Base-by-base conservation (phyloP, 192 early-diverging fungal species). In the Coemansia sp. region DNA sequence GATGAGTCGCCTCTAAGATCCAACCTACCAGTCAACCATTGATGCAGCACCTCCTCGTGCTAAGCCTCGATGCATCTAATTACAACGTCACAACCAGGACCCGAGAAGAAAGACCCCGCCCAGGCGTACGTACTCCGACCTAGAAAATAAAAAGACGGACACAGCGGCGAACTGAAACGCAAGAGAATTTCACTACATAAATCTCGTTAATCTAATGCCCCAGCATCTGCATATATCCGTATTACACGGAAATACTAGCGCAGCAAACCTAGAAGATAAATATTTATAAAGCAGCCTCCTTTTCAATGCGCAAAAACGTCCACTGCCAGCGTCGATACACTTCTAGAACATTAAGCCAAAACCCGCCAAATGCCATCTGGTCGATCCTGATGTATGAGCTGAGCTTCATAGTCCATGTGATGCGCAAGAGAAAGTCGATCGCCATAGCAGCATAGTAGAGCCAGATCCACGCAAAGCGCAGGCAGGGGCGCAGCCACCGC, bases 301-400 rank as follows among this genome's bases (percentile, higher is more conserved):
- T 77, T 74, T 99, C 97, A 28, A 97, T 70, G 33, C 96, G 80
- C 70, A 99, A 90, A 59, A 96, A 91, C 0, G 94, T 90, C 97
- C 97, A 99, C 50, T 96, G 83, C 91, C 94, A 98, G 38, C 96
- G 84, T 35, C 95, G 70, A 21, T 89, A 63, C 8, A 99, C 85
- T 75, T 98, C 95, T 5, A 96, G 67, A 14, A 86, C 66, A 60
- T 92, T 92, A 66, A 97, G 80, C 65, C 87, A 83, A 53, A 96
- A 85, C 9, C 92, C 90, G 16, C 89, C 79, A 28, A 84, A 87
- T 39, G 91, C 83, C 59, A 95, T 71, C 33, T 84, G 63, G 39
- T 88, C 84, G 35, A 90, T 86, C 48, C 77, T 79, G 23, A 88
- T 74, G 46, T 88, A 84, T 18, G 84, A 83, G 61, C 83, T 83